Evolutionary conservation across 441 rosid genomes (phyloP).

Genomic region (Kokia cookei): DNA sequence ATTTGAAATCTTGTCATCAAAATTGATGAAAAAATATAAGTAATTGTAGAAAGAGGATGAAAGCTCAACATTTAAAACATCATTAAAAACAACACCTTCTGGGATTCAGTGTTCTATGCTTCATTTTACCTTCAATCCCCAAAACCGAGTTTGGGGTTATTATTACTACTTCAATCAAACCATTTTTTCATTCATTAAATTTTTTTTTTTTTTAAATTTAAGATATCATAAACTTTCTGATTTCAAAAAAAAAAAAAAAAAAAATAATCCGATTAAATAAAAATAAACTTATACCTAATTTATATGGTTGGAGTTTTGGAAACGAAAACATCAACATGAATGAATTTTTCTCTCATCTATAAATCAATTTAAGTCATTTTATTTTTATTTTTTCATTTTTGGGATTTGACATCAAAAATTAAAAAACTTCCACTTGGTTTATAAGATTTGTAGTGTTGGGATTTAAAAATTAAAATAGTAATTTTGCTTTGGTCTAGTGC

Average conservation of each 20-base stretch:
- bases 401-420: neutral
- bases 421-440: neutral
- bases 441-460: conserved; percentile 20
- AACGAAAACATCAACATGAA: too few species aligned
- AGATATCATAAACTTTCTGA: too few species aligned
- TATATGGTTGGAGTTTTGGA: too few species aligned
- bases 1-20: neutral
- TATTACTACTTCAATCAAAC: too few species aligned
- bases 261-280: too few species aligned
- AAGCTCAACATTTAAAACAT: conserved; percentile 8
- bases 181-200: neutral
- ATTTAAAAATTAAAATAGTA: neutral
- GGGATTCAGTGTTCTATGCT: conserved; percentile 24
- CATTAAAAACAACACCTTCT: conserved; percentile 15
- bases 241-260: too few species aligned
- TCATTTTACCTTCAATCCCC: neutral
- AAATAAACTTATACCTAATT: too few species aligned
- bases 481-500: neutral
- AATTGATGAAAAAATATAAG: neutral
- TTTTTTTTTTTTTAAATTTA: neutral
- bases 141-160: neutral
- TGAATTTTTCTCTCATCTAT: too few species aligned
- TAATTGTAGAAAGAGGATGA: neutral
- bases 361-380: too few species aligned
- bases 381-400: too few species aligned